Conservation (phyloP, 164 flowering plant genomes). For the Malania oleifera region DNA sequence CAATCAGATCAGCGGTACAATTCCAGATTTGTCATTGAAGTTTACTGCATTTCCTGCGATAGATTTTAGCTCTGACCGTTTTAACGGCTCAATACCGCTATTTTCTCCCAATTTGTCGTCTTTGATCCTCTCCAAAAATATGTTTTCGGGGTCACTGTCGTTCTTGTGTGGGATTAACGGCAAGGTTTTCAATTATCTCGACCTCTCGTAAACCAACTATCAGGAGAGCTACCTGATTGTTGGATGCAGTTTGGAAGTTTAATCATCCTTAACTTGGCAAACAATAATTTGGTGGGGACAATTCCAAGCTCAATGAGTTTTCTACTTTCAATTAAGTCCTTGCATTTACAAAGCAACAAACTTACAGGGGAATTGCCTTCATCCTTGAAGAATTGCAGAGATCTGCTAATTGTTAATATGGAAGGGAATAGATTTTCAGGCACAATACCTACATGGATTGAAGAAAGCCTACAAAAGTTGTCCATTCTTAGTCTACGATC, state of each 20-base stretch:
- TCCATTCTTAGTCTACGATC: background rate
- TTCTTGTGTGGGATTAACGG: too few relatives aligned
- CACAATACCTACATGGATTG: constrained; percentile 8
- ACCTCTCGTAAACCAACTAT: too few relatives aligned
- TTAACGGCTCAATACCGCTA: too few relatives aligned
- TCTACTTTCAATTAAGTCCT: background rate
- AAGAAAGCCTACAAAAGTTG: background rate
- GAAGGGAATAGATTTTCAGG: constrained; percentile 8
- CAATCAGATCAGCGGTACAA: constrained; percentile 6
- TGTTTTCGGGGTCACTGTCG: too few relatives aligned
- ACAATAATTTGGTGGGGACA: constrained; percentile 2
- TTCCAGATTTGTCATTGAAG: too few relatives aligned
- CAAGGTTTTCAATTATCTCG: too few relatives aligned
- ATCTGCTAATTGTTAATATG: background rate
- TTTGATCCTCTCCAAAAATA: too few relatives aligned
- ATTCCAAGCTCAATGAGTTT: background rate
- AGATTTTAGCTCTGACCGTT: too few relatives aligned
- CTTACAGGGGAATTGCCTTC: constrained; percentile 4
- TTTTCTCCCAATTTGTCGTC: too few relatives aligned
- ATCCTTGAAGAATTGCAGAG: background rate
- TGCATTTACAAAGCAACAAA: background rate
- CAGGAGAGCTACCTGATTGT: too few relatives aligned
- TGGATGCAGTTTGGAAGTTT: too few relatives aligned
- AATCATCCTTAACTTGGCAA: background rate
- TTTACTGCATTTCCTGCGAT: too few relatives aligned